phyloP scores from a whole-genome alignment of 169 alveolate species.

The Cryptosporidium viatorum region DNA sequence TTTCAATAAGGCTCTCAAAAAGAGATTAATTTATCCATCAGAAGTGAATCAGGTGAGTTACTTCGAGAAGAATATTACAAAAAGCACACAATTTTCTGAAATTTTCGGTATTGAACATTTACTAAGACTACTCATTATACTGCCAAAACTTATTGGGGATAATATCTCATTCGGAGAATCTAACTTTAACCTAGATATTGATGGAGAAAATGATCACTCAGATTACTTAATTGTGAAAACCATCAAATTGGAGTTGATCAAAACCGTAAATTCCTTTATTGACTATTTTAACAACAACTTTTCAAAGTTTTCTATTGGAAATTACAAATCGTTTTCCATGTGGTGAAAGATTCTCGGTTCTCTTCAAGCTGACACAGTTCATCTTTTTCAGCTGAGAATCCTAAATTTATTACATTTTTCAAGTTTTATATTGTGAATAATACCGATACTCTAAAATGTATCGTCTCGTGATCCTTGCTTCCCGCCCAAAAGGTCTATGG shows the following conservation, averaged over 20 bases:
- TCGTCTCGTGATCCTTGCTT: neutral
- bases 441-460: constrained; percentile 1
- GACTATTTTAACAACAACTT: constrained; percentile 23
- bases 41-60: constrained; percentile 22
- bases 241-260: neutral
- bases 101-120: constrained; percentile 53
- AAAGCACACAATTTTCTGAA: constrained; percentile 11
- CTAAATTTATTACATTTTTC: neutral
- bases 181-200: neutral
- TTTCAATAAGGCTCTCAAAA: constrained; percentile 38
- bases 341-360: neutral
- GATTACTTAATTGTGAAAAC: constrained; percentile 4
- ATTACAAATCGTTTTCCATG: neutral
- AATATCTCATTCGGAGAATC: constrained; percentile 14
- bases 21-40: constrained; percentile 19
- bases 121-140: constrained; percentile 9
- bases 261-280: constrained; percentile 19
- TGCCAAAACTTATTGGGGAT: constrained; percentile 27
- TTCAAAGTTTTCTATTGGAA: constrained; percentile 15
- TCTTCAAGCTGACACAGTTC: no score
- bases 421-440: neutral
- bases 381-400: neutral
- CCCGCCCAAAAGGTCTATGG: constrained; percentile 3
- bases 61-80: constrained; percentile 5
- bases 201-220: neutral